These are phyloP conservation scores for Paramecium biaurelia DNA, from an alignment of 73 alveolate genomes.

Conservation along the genomic window DNA sequence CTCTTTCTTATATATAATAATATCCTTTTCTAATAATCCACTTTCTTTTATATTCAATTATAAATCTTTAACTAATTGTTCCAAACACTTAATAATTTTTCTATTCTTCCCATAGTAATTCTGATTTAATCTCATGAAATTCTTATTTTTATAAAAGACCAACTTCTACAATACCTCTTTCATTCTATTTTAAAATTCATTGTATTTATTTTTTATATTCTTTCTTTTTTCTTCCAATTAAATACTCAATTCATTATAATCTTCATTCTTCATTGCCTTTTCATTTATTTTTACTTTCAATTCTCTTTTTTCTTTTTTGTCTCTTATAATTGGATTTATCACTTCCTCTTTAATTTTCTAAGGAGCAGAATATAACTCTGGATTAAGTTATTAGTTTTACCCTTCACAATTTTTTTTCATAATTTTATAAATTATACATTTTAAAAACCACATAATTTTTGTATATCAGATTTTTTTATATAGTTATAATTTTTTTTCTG, in stretches of 20 bases:
- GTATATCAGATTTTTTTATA: background rate
- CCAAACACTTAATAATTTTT: background rate
- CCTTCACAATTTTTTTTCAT: background rate
- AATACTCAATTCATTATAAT: background rate
- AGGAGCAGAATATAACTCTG: conserved; percentile 2
- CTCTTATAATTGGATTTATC: background rate
- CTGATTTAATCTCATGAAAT: background rate
- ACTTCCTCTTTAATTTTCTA: background rate
- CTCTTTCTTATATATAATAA: background rate
- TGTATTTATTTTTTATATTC: background rate
- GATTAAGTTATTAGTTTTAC: background rate
- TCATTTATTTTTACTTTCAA: background rate
- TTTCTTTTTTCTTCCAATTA: background rate
- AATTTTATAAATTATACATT: background rate
- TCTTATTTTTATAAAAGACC: background rate
- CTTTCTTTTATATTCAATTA: background rate
- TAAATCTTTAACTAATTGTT: background rate
- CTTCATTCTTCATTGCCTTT: background rate
- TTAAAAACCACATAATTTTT: background rate
- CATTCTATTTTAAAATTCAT: background rate
- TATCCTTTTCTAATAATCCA: background rate
- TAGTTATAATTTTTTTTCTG: background rate
- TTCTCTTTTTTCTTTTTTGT: background rate
- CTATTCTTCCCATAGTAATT: background rate
- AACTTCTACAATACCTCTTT: background rate